Conservation (phyloP, 1,284 basidiomycete species). For the Xerocomus nothofagi region DNA sequence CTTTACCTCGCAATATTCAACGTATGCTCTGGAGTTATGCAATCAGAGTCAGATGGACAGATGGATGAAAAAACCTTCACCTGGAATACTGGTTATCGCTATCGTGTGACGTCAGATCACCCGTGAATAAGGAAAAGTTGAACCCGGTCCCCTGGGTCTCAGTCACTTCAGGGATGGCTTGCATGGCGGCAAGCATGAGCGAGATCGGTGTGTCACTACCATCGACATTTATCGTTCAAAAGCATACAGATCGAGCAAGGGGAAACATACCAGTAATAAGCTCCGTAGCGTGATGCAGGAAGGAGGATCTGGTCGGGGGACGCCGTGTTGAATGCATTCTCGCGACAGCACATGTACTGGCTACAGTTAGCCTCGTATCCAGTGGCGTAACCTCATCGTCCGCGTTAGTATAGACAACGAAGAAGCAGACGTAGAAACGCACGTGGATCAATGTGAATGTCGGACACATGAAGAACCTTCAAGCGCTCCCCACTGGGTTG, state of each 20-base stretch:
- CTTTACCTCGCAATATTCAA: slow-evolving; percentile 55
- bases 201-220: slow-evolving; percentile 66
- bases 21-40: slow-evolving; percentile 38
- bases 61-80: slow-evolving; percentile 28
- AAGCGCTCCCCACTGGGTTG: slow-evolving; percentile 61
- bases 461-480: slow-evolving; percentile 74
- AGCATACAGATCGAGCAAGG: not conserved
- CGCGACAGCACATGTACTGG: slow-evolving; percentile 65
- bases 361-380: slow-evolving; percentile 74
- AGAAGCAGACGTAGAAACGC: slow-evolving; percentile 19
- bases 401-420: not conserved
- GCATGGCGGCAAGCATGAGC: slow-evolving; percentile 58
- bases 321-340: slow-evolving; percentile 48
- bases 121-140: slow-evolving; percentile 70
- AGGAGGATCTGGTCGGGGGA: slow-evolving; percentile 50
- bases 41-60: not conserved
- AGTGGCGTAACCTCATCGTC: slow-evolving; percentile 56
- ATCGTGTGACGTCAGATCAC: slow-evolving; percentile 76
- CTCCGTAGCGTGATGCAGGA: slow-evolving; percentile 67
- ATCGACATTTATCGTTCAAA: not conserved
- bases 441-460: slow-evolving; percentile 77
- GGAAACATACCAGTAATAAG: slow-evolving; percentile 50
- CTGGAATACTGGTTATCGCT: slow-evolving; percentile 63
- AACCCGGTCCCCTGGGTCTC: slow-evolving; percentile 60
- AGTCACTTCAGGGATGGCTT: slow-evolving; percentile 68